Evolutionary conservation across 2,329 filamentous ascomycete genomes (phyloP).

Genomic region (Tolypocladium ovalisporum): DNA sequence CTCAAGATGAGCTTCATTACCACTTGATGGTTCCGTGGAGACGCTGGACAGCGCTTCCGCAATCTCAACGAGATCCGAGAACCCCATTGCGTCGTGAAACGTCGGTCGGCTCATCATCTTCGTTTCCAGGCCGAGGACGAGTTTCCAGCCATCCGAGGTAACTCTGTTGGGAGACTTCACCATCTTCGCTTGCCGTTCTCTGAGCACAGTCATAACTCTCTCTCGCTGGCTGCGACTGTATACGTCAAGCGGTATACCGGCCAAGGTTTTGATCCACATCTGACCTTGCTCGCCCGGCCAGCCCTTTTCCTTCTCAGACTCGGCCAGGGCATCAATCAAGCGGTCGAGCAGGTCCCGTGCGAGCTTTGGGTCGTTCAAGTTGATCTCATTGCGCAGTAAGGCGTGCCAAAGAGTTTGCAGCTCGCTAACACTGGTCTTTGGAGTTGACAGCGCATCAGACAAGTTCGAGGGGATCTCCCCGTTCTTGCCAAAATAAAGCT

Average conservation of each 20-base stretch:
- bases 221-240: slow-evolving; percentile 33
- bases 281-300: slow-evolving; percentile 19
- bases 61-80: slow-evolving; percentile 21
- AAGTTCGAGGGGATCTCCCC: slow-evolving; percentile 14
- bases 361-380: slow-evolving; percentile 22
- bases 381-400: slow-evolving; percentile 25
- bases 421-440: slow-evolving; percentile 6
- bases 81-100: slow-evolving; percentile 36
- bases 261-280: slow-evolving; percentile 20
- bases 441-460: slow-evolving; percentile 11
- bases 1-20: slow-evolving; percentile 17
- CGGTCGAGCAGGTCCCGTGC: slow-evolving; percentile 20
- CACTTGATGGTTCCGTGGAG: slow-evolving; percentile 11
- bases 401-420: slow-evolving; percentile 16
- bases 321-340: slow-evolving; percentile 16
- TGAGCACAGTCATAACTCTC: slow-evolving; percentile 24
- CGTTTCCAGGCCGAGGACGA: slow-evolving; percentile 31
- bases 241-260: slow-evolving; percentile 23
- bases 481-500: slow-evolving; percentile 14
- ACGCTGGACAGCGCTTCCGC: slow-evolving; percentile 20
- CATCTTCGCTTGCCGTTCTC: slow-evolving; percentile 14
- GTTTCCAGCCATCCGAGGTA: slow-evolving; percentile 19
- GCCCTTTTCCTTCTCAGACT: slow-evolving; percentile 16
- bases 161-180: slow-evolving; percentile 13
- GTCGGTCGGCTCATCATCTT: slow-evolving; percentile 41